Conservation (phyloP, 2,329 filamentous ascomycete genomes). For the Diaporthe caulivora region DNA sequence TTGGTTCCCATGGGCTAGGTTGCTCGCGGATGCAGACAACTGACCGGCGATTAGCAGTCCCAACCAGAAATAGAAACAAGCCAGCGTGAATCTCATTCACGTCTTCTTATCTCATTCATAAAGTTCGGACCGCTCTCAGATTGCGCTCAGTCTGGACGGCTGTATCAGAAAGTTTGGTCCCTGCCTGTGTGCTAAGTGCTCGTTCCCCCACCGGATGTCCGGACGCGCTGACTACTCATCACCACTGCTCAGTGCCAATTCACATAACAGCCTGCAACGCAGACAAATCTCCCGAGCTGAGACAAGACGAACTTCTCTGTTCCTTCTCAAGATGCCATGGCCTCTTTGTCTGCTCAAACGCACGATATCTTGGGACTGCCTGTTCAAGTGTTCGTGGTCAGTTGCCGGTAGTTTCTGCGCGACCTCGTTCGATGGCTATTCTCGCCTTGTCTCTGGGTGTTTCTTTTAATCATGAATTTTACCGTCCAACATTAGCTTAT, state of each 20-base stretch:
- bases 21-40: neutral
- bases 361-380: neutral
- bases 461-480: neutral
- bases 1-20: neutral
- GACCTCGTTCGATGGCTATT: neutral
- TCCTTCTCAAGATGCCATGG: neutral
- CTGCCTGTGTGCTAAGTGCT: neutral
- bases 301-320: neutral
- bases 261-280: neutral
- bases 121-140: slow-evolving; percentile 1
- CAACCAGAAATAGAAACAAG: slow-evolving; percentile 3
- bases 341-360: neutral
- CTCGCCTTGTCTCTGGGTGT: neutral
- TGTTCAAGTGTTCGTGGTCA: no score
- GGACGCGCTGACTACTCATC: neutral
- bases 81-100: neutral
- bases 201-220: slow-evolving; percentile 28
- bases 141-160: neutral
- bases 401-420: no score
- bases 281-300: neutral
- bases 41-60: neutral
- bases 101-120: neutral
- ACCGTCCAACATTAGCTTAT: neutral
- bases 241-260: neutral
- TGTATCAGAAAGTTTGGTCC: slow-evolving; percentile 8